phyloP scores from a whole-genome alignment of 495 filamentous ascomycete species.

The Trypethelium eluteriae region DNA sequence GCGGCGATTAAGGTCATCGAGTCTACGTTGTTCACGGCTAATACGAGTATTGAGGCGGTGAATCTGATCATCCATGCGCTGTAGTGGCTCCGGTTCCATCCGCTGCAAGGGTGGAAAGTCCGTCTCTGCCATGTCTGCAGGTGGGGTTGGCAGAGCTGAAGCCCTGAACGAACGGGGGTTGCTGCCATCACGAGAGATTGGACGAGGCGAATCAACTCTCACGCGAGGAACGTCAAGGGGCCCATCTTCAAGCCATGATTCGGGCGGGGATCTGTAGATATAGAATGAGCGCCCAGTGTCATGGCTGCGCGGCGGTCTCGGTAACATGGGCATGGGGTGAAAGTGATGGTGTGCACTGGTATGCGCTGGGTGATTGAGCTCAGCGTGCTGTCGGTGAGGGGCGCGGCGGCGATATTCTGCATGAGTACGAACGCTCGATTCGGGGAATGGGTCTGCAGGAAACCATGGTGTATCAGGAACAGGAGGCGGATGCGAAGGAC shows the following conservation, averaged over 20 bases:
- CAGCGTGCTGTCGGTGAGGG: background rate
- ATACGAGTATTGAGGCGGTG: background rate
- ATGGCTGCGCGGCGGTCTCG: constrained; percentile 9
- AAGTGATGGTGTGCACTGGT: background rate
- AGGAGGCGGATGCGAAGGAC: constrained; percentile 7
- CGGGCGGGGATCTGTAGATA: background rate
- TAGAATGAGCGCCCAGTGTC: constrained; percentile 1
- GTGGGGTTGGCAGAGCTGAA: constrained; percentile 18
- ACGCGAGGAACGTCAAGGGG: constrained; percentile 1
- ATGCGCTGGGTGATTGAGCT: background rate
- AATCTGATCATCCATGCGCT: constrained; percentile 10
- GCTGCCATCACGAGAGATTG: constrained; percentile 5
- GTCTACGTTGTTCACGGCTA: background rate
- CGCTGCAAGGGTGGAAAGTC: constrained; percentile 12
- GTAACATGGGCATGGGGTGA: background rate
- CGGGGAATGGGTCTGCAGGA: background rate
- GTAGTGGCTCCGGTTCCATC: background rate
- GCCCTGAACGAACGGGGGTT: constrained; percentile 6
- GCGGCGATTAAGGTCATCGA: background rate
- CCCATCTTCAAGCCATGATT: background rate
- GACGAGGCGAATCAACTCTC: constrained; percentile 6
- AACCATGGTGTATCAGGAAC: constrained; percentile 5
- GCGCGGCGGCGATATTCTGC: background rate
- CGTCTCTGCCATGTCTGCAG: constrained; percentile 14
- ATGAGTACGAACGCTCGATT: background rate